A percentile compares a stretch with the other conserved stretches of the same genome.
phyloP scores from a whole-genome alignment of 2,329 filamentous ascomycete species.

The Cladosporium sp. region DNA sequence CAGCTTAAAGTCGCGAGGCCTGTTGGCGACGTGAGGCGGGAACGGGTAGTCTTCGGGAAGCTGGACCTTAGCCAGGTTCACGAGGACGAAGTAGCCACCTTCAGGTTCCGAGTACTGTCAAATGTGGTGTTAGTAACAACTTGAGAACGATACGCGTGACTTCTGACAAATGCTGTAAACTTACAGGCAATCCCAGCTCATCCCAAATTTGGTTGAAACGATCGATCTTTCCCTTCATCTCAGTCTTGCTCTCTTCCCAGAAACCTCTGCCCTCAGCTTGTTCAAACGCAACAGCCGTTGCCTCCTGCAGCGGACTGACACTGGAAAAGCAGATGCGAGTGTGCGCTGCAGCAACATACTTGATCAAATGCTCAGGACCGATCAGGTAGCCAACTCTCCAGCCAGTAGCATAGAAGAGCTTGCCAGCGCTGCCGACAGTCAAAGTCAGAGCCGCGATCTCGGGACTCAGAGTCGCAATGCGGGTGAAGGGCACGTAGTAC shows the following conservation, averaged over 20 bases:
- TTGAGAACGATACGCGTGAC: background rate
- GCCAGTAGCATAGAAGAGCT: conserved; percentile 97
- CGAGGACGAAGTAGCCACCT: conserved; percentile 95
- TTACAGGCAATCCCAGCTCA: conserved; percentile 43
- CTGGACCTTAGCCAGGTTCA: conserved; percentile 84
- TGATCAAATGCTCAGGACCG: conserved; percentile 80
- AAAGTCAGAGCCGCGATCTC: conserved; percentile 84
- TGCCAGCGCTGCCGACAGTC: conserved; percentile 92
- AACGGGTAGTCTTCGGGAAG: conserved; percentile 82
- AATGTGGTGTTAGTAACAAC: background rate
- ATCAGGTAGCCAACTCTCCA: conserved; percentile 97
- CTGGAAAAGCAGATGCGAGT: conserved; percentile 95
- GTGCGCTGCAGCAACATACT: conserved; percentile 87
- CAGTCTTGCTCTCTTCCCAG: conserved; percentile 76
- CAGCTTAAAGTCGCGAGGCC: conserved; percentile 90
- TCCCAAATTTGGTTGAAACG: conserved; percentile 68
- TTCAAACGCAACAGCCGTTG: conserved; percentile 89
- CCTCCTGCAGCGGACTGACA: conserved; percentile 90
- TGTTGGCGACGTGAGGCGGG: conserved; percentile 77
- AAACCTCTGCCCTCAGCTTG: conserved; percentile 79
- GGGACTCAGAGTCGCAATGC: conserved; percentile 84
- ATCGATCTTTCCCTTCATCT: conserved; percentile 88
- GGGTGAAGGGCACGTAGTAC: conserved; percentile 91
- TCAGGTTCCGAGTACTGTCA: conserved; percentile 78
- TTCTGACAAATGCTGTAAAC: conserved; percentile 1